Conservation (phyloP, 441 rosid species). For the Gossypium schwendimanii region DNA sequence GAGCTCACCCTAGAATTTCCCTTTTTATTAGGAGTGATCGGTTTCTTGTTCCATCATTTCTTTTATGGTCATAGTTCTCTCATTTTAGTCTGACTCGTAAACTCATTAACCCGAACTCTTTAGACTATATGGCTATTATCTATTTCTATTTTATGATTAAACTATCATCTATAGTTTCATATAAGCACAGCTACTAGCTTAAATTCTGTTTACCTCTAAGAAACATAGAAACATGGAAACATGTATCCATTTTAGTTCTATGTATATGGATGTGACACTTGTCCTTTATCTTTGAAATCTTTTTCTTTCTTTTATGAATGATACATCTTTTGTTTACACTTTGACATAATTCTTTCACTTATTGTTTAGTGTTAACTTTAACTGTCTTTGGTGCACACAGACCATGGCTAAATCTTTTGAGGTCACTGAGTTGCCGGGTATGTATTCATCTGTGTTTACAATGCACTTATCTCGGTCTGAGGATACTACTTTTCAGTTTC, state of each 20-base stretch:
- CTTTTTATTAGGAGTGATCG: neutral
- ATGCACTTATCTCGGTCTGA: neutral
- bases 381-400: slow-evolving; percentile 31
- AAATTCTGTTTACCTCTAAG: neutral
- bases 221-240: neutral
- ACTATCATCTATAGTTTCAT: neutral
- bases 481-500: neutral
- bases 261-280: neutral
- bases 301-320: neutral
- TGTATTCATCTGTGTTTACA: neutral
- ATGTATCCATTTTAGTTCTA: neutral
- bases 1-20: too few relatives aligned
- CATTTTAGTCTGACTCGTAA: neutral
- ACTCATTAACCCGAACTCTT: neutral
- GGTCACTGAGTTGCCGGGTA: slow-evolving; percentile 67
- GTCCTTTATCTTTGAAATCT: neutral
- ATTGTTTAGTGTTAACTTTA: slow-evolving; percentile 17
- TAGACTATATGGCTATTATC: neutral
- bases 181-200: neutral
- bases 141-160: neutral
- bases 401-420: slow-evolving; percentile 51
- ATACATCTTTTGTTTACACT: neutral
- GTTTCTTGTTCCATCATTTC: neutral
- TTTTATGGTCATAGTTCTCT: neutral
- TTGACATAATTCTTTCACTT: neutral